phyloP scores from a whole-genome alignment of 306 rosid genomes.

The Dryas alaskensis region DNA sequence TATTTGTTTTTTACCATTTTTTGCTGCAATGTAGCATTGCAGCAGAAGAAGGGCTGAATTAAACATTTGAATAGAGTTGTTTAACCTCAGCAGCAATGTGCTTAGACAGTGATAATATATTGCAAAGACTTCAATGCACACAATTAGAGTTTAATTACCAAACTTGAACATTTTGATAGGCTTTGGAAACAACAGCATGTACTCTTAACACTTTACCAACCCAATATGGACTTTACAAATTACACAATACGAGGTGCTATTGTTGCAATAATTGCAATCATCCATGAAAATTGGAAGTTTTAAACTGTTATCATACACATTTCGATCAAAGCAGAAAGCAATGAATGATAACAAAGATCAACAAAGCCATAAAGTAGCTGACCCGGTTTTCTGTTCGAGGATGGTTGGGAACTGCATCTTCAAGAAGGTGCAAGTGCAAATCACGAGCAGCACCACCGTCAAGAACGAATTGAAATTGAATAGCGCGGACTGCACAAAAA shows the following conservation, averaged over 20 bases:
- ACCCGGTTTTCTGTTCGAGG: constrained; percentile 78
- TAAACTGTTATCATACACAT: not conserved
- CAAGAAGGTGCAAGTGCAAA: constrained; percentile 75
- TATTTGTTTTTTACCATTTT: not conserved
- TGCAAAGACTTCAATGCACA: not conserved
- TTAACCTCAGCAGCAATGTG: not conserved
- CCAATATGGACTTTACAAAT: not conserved
- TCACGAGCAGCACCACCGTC: constrained; percentile 72
- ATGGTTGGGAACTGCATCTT: constrained; percentile 80
- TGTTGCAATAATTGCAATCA: not conserved
- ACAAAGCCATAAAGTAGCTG: constrained; percentile 4
- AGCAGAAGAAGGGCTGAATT: not conserved
- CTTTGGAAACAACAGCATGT: not conserved
- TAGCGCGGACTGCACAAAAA: constrained; percentile 61
- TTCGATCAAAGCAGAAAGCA: not conserved
- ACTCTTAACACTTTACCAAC: too few species aligned
- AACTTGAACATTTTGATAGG: not conserved
- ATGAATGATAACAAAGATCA: not conserved
- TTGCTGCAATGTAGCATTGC: not conserved
- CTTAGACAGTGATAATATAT: not conserved
- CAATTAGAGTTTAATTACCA: not conserved
- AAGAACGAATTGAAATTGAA: constrained; percentile 80
- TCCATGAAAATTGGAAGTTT: not conserved
- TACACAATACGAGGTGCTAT: too few species aligned
- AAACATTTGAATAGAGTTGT: not conserved